Percentiles rank a stretch among this genome's conserved stretches.
These are phyloP conservation scores for Amanita subjunquillea DNA, from an alignment of 768 basidiomycete genomes.

Conservation along the genomic window DNA sequence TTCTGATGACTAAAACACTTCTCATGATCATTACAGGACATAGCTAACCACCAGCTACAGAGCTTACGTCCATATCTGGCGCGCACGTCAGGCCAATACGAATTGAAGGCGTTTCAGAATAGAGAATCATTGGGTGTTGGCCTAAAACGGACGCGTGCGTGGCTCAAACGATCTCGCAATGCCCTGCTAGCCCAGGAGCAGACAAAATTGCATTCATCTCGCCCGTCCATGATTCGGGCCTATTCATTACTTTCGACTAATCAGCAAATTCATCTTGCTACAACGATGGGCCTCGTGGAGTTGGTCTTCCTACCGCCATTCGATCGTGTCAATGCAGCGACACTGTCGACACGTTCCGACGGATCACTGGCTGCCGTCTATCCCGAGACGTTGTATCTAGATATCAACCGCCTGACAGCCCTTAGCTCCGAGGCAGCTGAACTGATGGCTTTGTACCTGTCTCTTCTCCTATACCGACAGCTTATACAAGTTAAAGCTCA, in stretches of 20 bases:
- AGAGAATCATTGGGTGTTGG: conserved; percentile 35
- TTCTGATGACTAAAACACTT: conserved; percentile 12
- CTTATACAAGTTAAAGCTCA: conserved; percentile 36
- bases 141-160: conserved; percentile 48
- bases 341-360: conserved; percentile 22
- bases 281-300: conserved; percentile 52
- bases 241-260: conserved; percentile 39
- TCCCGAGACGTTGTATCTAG: conserved; percentile 78
- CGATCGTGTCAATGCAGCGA: conserved; percentile 15
- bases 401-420: conserved; percentile 54
- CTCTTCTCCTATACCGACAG: conserved; percentile 72
- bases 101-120: conserved; percentile 66
- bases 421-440: conserved; percentile 70
- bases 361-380: conserved; percentile 18
- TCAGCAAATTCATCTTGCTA: conserved; percentile 44
- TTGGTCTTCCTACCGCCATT: conserved; percentile 50
- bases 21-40: conserved; percentile 49
- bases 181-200: conserved; percentile 29
- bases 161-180: conserved; percentile 48
- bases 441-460: conserved; percentile 66
- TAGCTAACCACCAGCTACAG: conserved; percentile 92
- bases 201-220: conserved; percentile 32
- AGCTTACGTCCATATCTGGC: conserved; percentile 87
- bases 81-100: conserved; percentile 69
- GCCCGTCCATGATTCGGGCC: conserved; percentile 28